Percentiles rank a stretch among this genome's conserved stretches.
phyloP scores from a whole-genome alignment of 2,329 filamentous ascomycete species.

The Cladophialophora bantiana region DNA sequence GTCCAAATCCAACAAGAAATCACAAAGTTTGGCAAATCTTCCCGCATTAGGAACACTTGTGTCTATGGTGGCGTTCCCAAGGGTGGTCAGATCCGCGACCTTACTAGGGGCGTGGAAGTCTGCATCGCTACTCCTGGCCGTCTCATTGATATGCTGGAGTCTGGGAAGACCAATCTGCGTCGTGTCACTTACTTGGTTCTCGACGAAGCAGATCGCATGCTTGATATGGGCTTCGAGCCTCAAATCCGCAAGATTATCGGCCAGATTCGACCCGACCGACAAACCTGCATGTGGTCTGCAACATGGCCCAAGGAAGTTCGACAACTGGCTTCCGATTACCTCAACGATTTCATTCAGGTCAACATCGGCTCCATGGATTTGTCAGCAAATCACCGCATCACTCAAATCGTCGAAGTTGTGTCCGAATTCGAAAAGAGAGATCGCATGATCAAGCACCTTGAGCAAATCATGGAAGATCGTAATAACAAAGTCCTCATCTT shows the following conservation, averaged over 20 bases:
- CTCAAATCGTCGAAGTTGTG: conserved; percentile 95
- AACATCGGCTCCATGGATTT: conserved; percentile 97
- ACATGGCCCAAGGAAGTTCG: conserved; percentile 99
- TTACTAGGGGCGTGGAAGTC: conserved; percentile 94
- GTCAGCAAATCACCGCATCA: conserved; percentile 96
- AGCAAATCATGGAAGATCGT: conserved; percentile 97
- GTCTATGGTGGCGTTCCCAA: conserved; percentile 99
- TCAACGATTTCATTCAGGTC: conserved; percentile 96
- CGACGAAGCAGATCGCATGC: conserved; percentile 98
- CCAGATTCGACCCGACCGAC: conserved; percentile 96
- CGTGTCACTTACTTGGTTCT: conserved; percentile 98
- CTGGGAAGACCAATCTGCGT: conserved; percentile 96
- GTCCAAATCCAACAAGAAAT: conserved; percentile 99
- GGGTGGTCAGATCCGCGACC: conserved; percentile 93
- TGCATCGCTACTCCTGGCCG: conserved; percentile 98
- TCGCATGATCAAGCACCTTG: conserved; percentile 94
- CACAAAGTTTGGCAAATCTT: conserved; percentile 97
- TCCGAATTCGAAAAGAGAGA: conserved; percentile 98
- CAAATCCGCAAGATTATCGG: conserved; percentile 98
- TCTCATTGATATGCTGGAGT: conserved; percentile 98
- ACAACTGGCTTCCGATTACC: conserved; percentile 86
- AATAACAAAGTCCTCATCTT: conserved; percentile 96
- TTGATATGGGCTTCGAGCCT: conserved; percentile 99
- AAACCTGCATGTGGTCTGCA: conserved; percentile 99
- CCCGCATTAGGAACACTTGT: conserved; percentile 96